Evolutionary conservation across 805 yeast genomes (phyloP), one percentile per base, ranked within the genome.

Genomic region (Pichia rugopelliculosa): DNA sequence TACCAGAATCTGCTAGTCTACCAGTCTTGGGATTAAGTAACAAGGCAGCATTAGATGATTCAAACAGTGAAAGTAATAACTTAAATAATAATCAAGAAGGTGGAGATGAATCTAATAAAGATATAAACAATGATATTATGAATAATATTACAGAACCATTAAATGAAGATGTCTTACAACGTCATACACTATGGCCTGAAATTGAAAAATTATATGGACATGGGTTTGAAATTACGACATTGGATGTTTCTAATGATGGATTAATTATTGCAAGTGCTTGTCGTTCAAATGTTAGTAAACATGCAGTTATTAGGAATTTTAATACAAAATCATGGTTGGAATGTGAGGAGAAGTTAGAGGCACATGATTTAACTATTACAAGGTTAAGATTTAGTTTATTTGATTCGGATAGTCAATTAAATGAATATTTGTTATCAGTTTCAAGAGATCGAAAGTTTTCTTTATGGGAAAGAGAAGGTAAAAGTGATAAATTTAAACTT

Each of bases 1-100:
- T 55, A 49, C 93, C 96, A 0, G 93, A 82, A 52, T 77, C 87
- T 15, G 98, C 98, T 0, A 79, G 91, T 0, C 74, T 93, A 43
- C 99, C 99, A 0, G 96, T 93, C 0, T 70, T 93, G 47, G 98
- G 98, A 2, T 74, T 91, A 39, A 90, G 97, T 1, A 91, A 93
- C 59, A 93, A 93, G 63, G 95, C 95, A 1, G 82, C 80, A 23
- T 67, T 72, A 46, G 79, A 72, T n/a, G 34, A 30, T 30, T 30
- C 34, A 30, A 30, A 30, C n/a, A 30, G 18, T 7, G 34, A 30
- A 30, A 30, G n/a, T 42, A 74, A 67, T 46, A 70, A 65, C 4
- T 5, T 22, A n/a, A 66, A 68, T 9, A 65, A 67, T 12, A 65
- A 65, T 18, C 70, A 66, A 15, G 68, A 60, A 2, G 30, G 9